phyloP scores from a whole-genome alignment of 495 filamentous ascomycete species.

The Hypoxylon subgilvum region DNA sequence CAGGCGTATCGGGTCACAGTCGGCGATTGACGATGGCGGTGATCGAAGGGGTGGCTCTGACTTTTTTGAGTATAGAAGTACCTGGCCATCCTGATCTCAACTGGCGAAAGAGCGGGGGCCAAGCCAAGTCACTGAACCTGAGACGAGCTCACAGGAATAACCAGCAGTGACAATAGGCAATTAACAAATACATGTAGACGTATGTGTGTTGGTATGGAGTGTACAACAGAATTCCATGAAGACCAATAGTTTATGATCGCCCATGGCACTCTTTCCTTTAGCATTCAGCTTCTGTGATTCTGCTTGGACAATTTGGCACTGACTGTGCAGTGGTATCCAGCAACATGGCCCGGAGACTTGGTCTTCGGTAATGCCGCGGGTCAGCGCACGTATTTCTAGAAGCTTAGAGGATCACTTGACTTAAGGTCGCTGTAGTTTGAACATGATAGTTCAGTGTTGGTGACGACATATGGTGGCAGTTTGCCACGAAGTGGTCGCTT shows the following conservation, averaged over 20 bases:
- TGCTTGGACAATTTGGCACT: background rate
- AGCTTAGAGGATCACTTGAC: constrained; percentile 27
- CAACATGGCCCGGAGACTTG: background rate
- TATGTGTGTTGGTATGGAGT: no score
- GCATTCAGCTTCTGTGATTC: background rate
- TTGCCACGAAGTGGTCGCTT: constrained; percentile 13
- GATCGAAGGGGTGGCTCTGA: background rate
- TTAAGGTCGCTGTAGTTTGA: constrained; percentile 13
- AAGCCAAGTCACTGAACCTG: background rate
- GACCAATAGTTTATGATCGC: no score
- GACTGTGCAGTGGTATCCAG: background rate
- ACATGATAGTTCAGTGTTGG: constrained; percentile 18
- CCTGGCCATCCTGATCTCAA: background rate
- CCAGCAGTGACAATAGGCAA: background rate
- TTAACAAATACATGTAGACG: no score
- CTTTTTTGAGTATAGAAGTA: background rate
- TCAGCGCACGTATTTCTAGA: constrained; percentile 5
- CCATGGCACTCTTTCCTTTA: no score
- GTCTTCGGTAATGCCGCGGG: constrained; percentile 4
- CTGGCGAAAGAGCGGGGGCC: background rate
- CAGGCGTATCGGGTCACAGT: constrained; percentile 1
- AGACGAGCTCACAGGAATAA: background rate
- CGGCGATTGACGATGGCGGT: background rate
- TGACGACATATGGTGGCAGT: constrained; percentile 10
- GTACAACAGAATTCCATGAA: no score